Base-by-base conservation (phyloP, 163 green algal species). In the Coccomyxa subellipsoidea region DNA sequence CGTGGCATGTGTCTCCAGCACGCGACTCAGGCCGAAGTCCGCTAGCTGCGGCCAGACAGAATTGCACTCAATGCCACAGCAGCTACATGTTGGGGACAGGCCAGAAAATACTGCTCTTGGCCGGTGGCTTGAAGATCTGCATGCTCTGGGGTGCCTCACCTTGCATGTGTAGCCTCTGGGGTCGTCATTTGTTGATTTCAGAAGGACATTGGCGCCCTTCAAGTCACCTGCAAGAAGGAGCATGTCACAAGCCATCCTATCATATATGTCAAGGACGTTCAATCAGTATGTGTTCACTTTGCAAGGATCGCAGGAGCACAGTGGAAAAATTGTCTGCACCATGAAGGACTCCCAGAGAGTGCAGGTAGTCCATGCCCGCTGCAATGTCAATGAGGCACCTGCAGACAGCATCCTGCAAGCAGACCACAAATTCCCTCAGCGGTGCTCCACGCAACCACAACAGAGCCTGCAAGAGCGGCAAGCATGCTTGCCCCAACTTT, bases 1-100 rank as follows among this genome's bases (percentile, higher is more conserved):
- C 18, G 80, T 87, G 37, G 66, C 75, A 31, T 83, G 73, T 32
- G 81, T n/a, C 75, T 87, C 73, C 54, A 53, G 75, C 54, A 84
- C 36, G 7, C 37, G 37, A 23, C 54, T 81, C 77, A 93, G 83
- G 35, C 89, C 89, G 84, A 93, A 92, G 86, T 93, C 89, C 25
- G 85, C 85, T 0, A 92, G 72, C 71, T n/a, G 77, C 69, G 39
- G n/a, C 72, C 38, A 47, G 70, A 79, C 54, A 86, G 38, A 54
- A 86, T 32, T 32, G 31, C 25, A 7, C 2, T 59, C 77, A 82
- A 32, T 8, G 39, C 47, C 54, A 82, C 40, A 27, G 54, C 47
- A 34, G 32, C 77, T 59, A 18, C n/a, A n/a, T n/a, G n/a, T n/a
- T n/a, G n/a, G n/a, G n/a, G n/a, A n/a, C n/a, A n/a, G n/a, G n/a